Evolutionary conservation across 2,329 filamentous ascomycete species (phyloP).

Genomic region (Fonsecaea monophora): DNA sequence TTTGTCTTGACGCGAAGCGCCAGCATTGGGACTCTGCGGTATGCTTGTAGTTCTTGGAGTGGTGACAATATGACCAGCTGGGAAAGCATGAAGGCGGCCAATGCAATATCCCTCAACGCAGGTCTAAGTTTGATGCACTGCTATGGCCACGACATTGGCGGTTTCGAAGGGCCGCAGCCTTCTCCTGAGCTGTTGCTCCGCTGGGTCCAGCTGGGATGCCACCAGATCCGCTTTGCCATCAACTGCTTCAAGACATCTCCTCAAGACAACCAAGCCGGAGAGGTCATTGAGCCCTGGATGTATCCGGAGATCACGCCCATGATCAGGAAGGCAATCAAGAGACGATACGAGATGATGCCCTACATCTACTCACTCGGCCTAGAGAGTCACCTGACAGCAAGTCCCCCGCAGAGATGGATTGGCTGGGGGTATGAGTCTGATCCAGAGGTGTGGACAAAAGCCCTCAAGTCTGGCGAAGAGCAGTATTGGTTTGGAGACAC

Average conservation of each 20-base stretch:
- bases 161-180: conserved; percentile 75
- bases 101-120: conserved; percentile 71
- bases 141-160: conserved; percentile 76
- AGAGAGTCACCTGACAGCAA: conserved; percentile 65
- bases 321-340: conserved; percentile 69
- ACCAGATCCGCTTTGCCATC: conserved; percentile 75
- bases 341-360: conserved; percentile 73
- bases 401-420: conserved; percentile 73
- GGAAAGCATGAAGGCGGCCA: conserved; percentile 74
- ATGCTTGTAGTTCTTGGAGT: conserved; percentile 75
- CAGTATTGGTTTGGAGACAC: conserved; percentile 77
- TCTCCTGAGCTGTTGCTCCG: conserved; percentile 72
- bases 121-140: conserved; percentile 73
- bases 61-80: conserved; percentile 78
- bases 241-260: conserved; percentile 78
- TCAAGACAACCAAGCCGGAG: conserved; percentile 69
- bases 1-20: conserved; percentile 75
- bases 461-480: conserved; percentile 68
- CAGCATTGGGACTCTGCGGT: conserved; percentile 72
- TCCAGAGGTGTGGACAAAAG: conserved; percentile 68
- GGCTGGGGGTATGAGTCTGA: conserved; percentile 76
- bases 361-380: conserved; percentile 73
- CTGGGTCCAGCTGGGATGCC: conserved; percentile 74
- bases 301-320: conserved; percentile 70
- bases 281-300: conserved; percentile 81